Evolutionary conservation across 257 asterid species (phyloP).

Genomic region (Misopates orontium): DNA sequence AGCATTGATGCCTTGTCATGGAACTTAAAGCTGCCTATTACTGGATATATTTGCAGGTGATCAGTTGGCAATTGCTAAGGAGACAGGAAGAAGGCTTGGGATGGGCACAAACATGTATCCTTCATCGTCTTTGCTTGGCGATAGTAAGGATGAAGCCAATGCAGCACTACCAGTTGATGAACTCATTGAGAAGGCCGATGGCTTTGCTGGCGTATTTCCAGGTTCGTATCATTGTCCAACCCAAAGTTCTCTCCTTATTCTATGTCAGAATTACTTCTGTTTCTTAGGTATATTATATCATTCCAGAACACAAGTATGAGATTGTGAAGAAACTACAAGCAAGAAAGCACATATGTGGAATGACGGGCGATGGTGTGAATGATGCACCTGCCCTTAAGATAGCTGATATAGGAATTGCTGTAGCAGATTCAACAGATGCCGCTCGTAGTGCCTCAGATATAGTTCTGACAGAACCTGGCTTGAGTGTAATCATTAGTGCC

Average conservation of each 20-base stretch:
- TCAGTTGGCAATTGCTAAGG: slow-evolving; percentile 48
- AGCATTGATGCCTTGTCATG: background rate
- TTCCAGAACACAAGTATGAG: slow-evolving; percentile 41
- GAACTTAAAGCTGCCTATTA: background rate
- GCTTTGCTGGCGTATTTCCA: slow-evolving; percentile 54
- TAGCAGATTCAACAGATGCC: slow-evolving; percentile 40
- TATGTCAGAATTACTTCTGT: background rate
- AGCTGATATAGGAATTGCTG: slow-evolving; percentile 45
- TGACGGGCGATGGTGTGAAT: slow-evolving; percentile 45
- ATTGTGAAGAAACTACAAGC: slow-evolving; percentile 34
- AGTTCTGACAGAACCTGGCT: slow-evolving; percentile 39
- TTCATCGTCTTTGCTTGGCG: slow-evolving; percentile 40
- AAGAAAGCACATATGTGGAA: slow-evolving; percentile 40
- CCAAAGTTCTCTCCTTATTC: background rate
- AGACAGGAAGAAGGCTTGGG: slow-evolving; percentile 44
- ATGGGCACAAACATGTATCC: slow-evolving; percentile 44
- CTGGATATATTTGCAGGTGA: slow-evolving; percentile 31
- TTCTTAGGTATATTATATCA: background rate
- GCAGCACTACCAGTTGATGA: slow-evolving; percentile 41
- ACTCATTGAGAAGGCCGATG: slow-evolving; percentile 43
- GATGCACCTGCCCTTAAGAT: slow-evolving; percentile 39
- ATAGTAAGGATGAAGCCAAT: slow-evolving; percentile 33
- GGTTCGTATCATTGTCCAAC: slow-evolving; percentile 24
- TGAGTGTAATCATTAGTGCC: slow-evolving; percentile 39
- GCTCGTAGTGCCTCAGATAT: slow-evolving; percentile 45